Conservation (phyloP, 106 monocot genomes). For the Triglochin maritima region DNA sequence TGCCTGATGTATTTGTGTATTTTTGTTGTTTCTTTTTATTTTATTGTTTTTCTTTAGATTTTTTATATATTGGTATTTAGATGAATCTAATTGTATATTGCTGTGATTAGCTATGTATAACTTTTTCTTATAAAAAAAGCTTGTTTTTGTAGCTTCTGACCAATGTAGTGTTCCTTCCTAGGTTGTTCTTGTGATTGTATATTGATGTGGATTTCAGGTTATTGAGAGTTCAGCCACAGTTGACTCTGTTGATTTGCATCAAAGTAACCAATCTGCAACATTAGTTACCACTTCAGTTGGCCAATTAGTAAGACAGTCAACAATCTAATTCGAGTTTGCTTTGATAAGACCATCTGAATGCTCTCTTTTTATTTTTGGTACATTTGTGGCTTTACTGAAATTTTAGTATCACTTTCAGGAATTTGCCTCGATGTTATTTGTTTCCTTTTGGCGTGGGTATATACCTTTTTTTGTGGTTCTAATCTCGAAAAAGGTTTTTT, state of each 20-base stretch:
- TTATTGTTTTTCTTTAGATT: too few species aligned
- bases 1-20: too few species aligned
- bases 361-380: not conserved
- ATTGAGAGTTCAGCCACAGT: constrained; percentile 22
- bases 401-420: not conserved
- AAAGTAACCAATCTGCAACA: constrained; percentile 10
- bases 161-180: too few species aligned
- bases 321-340: not conserved
- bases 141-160: too few species aligned
- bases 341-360: not conserved
- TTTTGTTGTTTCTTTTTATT: too few species aligned
- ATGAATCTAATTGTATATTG: too few species aligned
- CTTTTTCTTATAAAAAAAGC: too few species aligned
- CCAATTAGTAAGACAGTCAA: constrained; percentile 24
- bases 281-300: constrained; percentile 21
- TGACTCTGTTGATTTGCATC: constrained; percentile 9
- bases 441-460: not conserved
- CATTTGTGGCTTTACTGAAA: not conserved
- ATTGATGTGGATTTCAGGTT: constrained; percentile 11
- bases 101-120: too few species aligned
- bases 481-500: not conserved
- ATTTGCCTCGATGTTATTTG: not conserved
- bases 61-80: too few species aligned
- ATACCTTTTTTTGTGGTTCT: not conserved
- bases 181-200: not conserved